phyloP scores from a whole-genome alignment of 2,329 filamentous ascomycete species.

The Endothia cerciana region DNA sequence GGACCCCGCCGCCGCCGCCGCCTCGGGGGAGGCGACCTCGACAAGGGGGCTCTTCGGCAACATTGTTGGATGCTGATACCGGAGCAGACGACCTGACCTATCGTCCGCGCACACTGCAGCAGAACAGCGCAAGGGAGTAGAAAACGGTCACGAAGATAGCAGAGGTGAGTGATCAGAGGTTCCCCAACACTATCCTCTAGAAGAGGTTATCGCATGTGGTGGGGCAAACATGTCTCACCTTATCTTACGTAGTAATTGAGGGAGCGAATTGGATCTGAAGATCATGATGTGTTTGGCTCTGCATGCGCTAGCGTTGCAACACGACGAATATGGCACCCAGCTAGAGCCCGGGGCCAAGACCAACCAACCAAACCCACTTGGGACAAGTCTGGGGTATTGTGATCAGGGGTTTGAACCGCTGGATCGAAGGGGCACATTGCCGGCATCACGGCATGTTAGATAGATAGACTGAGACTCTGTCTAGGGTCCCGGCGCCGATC shows the following conservation, averaged over 20 bases:
- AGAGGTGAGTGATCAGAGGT: neutral
- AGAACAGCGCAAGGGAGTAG: neutral
- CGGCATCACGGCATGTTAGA: neutral
- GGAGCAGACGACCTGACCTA: neutral
- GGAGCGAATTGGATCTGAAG: neutral
- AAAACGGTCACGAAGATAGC: neutral
- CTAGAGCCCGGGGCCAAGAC: neutral
- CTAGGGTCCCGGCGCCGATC: too few relatives aligned
- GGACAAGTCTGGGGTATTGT: neutral
- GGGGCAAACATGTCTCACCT: neutral
- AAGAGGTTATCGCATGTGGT: neutral
- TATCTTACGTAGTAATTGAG: neutral
- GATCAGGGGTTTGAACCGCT: neutral
- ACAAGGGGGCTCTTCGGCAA: constrained; percentile 1
- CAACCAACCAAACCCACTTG: neutral
- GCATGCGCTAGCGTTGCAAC: neutral
- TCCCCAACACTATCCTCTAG: neutral
- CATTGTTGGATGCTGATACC: neutral
- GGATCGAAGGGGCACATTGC: neutral
- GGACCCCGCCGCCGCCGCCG: neutral
- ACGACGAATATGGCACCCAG: neutral
- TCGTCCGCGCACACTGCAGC: neutral
- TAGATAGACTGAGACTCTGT: neutral
- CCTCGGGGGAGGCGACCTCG: constrained; percentile 12
- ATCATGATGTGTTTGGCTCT: neutral